Base-by-base conservation (phyloP, 202 grass and related monocot species). In the Musa balbisiana region DNA sequence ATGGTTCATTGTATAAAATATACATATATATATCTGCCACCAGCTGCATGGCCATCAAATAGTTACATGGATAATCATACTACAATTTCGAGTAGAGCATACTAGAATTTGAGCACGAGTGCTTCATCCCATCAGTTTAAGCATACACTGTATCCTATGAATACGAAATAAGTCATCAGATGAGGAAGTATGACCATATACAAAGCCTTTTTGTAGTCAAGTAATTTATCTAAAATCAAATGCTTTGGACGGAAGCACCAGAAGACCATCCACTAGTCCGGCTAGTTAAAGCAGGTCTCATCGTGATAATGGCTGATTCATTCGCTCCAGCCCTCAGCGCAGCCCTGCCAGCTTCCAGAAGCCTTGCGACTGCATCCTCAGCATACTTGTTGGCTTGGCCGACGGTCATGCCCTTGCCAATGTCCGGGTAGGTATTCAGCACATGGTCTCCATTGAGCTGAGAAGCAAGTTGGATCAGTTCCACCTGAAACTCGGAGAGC, bases 271-370 rank as follows among this genome's bases (percentile, higher is more conserved):
- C 69, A 49, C 27, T 74, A 10, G 84, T 86, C 71, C 91, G 86
- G 78, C 91, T 94, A 54, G 95, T 98, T 54, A 98, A 87, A 72
- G 94, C 88, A 33, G 94, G 94, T 85, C 88, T 89, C 95, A 94
- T 98, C 2, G 87, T 98, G 73, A 98, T 83, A 76, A 98, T 80
- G 43, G 88, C 83, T 20, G 74, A 62, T 19, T 64, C 73, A 26
- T 71, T 52, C 25, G 65, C 75, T n/a, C 75, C 73, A 52, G 64
- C 43, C 17, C 56, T 69, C 68, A 62, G 55, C 14, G 66, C 54
- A 3, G 53, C 81, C 66, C 64, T 51, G 16, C 73, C 74, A 12
- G 62, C 75, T 62, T 72, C 17, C n/a, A 83, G 26, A 62, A 83
- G 78, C 8, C 54, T 49, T 17, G 66, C 53, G 24, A 77, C 81